phyloP scores from a whole-genome alignment of 1,139 yeast species.

The Spencermartinsiella ligniputridi region DNA sequence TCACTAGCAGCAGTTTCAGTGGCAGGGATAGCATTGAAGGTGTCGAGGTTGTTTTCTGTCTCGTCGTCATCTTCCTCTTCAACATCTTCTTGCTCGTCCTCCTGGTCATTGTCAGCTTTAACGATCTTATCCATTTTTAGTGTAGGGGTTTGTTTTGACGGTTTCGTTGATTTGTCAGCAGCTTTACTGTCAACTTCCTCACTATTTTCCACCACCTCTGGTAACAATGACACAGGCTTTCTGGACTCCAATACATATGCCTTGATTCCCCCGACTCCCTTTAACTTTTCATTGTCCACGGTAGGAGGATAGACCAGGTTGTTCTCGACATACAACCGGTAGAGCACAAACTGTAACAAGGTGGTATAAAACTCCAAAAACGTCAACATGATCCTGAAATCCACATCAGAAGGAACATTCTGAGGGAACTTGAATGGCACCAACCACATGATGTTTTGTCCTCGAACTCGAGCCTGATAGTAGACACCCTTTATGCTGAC shows the following conservation, averaged over 20 bases:
- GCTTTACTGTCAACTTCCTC: constrained; percentile 23
- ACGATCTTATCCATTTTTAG: constrained; percentile 26
- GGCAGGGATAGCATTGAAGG: constrained; percentile 53
- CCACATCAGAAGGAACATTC: constrained; percentile 89
- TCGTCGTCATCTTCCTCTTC: constrained; percentile 38
- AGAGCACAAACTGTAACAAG: constrained; percentile 78
- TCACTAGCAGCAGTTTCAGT: constrained; percentile 69
- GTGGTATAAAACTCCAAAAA: constrained; percentile 95
- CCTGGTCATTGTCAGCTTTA: constrained; percentile 36
- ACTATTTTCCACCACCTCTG: constrained; percentile 29
- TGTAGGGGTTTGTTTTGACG: constrained; percentile 12
- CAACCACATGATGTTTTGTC: constrained; percentile 93
- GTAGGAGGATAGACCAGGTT: constrained; percentile 90
- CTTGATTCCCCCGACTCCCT: constrained; percentile 86
- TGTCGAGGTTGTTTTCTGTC: constrained; percentile 55
- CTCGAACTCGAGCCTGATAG: constrained; percentile 84
- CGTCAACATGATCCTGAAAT: constrained; percentile 94
- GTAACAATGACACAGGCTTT: constrained; percentile 34
- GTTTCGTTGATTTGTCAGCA: constrained; percentile 24
- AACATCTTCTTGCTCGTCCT: constrained; percentile 43
- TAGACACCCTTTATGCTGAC: constrained; percentile 97
- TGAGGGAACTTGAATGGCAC: constrained; percentile 97
- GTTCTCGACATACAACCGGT: constrained; percentile 76
- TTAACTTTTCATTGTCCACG: constrained; percentile 64
- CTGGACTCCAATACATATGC: constrained; percentile 69